Conservation (phyloP, 768 basidiomycete species). For the Ephemerocybe angulata region DNA sequence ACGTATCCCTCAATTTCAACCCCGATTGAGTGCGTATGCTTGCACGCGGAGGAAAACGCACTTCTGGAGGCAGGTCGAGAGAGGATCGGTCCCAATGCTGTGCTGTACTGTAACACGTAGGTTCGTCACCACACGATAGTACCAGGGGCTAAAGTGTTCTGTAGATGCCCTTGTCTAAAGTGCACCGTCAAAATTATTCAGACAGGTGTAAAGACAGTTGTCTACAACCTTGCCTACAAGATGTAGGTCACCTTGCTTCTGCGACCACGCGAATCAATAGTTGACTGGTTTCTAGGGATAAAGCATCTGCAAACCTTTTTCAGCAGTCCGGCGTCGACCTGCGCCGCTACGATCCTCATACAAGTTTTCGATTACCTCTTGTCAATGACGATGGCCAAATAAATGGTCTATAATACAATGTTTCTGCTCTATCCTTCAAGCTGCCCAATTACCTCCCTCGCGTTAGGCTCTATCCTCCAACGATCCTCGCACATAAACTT, state of each 20-base stretch:
- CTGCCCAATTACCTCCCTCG: slow-evolving; percentile 29
- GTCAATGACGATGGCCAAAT: slow-evolving; percentile 21
- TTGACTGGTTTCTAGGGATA: slow-evolving; percentile 51
- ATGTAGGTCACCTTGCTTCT: slow-evolving; percentile 55
- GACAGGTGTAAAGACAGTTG: slow-evolving; percentile 85
- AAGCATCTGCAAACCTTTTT: slow-evolving; percentile 75
- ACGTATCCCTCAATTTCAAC: slow-evolving; percentile 39
- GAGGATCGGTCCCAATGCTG: slow-evolving; percentile 73
- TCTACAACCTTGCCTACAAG: slow-evolving; percentile 94
- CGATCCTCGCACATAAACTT: slow-evolving; percentile 49
- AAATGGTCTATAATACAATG: background rate
- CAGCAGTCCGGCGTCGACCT: slow-evolving; percentile 79
- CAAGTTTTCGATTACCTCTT: slow-evolving; percentile 23
- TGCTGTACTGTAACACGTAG: slow-evolving; percentile 98
- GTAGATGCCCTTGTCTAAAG: slow-evolving; percentile 93
- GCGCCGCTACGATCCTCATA: slow-evolving; percentile 60
- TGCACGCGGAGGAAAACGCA: slow-evolving; percentile 98
- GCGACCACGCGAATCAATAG: background rate
- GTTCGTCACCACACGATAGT: slow-evolving; percentile 19
- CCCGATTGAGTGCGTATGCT: slow-evolving; percentile 80
- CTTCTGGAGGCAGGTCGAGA: slow-evolving; percentile 92
- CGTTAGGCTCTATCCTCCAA: slow-evolving; percentile 61
- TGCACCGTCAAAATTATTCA: slow-evolving; percentile 98
- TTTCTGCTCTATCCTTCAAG: slow-evolving; percentile 6
- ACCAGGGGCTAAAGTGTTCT: background rate